These are phyloP conservation scores for Trichoderma afroharzianum DNA, from an alignment of 2,329 filamentous ascomycete species.

Conservation along the genomic window DNA sequence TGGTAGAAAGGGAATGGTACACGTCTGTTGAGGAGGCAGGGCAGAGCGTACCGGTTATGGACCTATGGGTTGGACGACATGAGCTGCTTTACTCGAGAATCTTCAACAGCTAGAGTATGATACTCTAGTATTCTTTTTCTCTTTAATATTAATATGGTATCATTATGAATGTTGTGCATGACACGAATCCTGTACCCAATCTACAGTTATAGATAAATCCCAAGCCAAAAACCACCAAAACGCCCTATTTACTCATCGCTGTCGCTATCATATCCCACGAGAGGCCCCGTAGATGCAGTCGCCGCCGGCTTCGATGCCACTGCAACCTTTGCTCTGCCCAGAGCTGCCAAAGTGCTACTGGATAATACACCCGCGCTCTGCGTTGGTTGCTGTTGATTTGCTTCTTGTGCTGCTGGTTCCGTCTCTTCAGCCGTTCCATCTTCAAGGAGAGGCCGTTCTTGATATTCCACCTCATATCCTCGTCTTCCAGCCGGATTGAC, in stretches of 20 bases:
- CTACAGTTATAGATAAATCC: constrained; percentile 21
- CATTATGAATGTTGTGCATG: constrained; percentile 28
- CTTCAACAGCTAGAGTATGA: constrained; percentile 64
- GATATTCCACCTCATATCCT: constrained; percentile 61
- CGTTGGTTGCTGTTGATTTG: constrained; percentile 38
- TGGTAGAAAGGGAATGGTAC: constrained; percentile 59
- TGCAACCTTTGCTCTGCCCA: constrained; percentile 58
- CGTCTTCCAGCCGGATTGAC: constrained; percentile 57
- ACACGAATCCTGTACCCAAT: constrained; percentile 19
- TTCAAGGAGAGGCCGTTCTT: constrained; percentile 57
- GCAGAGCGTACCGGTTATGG: constrained; percentile 72
- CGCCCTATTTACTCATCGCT: constrained; percentile 60
- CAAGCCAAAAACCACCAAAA: constrained; percentile 15
- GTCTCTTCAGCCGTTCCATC: constrained; percentile 47
- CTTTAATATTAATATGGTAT: constrained; percentile 26
- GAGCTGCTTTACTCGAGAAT: constrained; percentile 82
- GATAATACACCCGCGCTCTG: constrained; percentile 68
- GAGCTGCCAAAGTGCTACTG: constrained; percentile 72
- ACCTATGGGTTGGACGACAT: constrained; percentile 79
- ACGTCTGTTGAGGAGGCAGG: constrained; percentile 62
- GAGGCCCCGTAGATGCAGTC: constrained; percentile 57
- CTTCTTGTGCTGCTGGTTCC: constrained; percentile 28
- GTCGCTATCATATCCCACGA: constrained; percentile 89
- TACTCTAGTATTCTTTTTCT: background rate
- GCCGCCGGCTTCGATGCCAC: constrained; percentile 54